These are phyloP conservation scores for Cupressus sempervirens DNA, from an alignment of 75 land plant species.

Conservation along the genomic window DNA sequence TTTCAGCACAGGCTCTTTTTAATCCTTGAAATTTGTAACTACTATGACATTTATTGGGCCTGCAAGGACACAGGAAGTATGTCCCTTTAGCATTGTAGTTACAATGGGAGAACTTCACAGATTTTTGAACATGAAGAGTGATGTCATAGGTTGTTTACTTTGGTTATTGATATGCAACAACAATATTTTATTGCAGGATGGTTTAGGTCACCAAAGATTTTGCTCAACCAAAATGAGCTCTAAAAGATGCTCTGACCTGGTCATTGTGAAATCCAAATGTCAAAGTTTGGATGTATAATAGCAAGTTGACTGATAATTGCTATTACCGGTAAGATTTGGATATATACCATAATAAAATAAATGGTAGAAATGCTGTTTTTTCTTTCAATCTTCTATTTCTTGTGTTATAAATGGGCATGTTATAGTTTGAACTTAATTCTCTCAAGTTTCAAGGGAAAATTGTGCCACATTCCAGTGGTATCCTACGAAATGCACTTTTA, in stretches of 20 bases:
- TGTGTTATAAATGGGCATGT: not conserved
- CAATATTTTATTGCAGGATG: no score
- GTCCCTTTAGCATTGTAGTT: not conserved
- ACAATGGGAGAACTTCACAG: not conserved
- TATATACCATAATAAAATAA: no score
- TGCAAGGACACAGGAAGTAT: not conserved
- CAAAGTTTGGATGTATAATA: no score
- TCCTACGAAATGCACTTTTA: not conserved
- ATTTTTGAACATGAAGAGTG: not conserved
- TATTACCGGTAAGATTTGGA: no score
- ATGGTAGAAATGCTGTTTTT: no score
- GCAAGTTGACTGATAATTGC: no score
- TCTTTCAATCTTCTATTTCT: not conserved
- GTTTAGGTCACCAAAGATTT: no score
- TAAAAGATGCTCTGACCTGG: no score
- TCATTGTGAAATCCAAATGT: no score
- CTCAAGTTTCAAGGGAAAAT: not conserved
- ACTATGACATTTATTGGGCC: not conserved
- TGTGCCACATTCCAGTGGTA: not conserved
- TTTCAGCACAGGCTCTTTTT: no score
- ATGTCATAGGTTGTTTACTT: not conserved
- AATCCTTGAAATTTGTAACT: no score
- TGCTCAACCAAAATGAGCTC: no score
- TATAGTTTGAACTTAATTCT: not conserved
- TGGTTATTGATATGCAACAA: not conserved